These are phyloP conservation scores for Gynochthodes officinalis DNA, from an alignment of 257 asterid species.

Conservation along the genomic window DNA sequence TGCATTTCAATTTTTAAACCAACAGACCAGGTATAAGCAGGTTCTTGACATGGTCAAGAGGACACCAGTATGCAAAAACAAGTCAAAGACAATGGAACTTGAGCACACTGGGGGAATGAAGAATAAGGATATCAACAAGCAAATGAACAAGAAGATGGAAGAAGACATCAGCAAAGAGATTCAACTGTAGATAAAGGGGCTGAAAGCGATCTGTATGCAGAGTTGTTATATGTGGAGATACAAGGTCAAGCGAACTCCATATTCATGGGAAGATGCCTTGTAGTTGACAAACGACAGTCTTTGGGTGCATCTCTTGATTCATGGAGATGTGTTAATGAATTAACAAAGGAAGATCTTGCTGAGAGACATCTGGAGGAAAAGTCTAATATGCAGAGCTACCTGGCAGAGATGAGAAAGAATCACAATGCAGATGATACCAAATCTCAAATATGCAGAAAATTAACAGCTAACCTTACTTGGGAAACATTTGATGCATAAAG, in stretches of 20 bases:
- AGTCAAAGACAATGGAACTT: conserved; percentile 79
- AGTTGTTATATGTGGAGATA: conserved; percentile 85
- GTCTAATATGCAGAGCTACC: too few relatives aligned
- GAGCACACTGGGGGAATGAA: conserved; percentile 82
- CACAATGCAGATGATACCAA: background rate
- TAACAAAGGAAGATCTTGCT: too few relatives aligned
- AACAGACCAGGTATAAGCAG: conserved; percentile 86
- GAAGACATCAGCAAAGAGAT: too few relatives aligned
- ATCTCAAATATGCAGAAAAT: too few relatives aligned
- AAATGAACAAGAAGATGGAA: conserved; percentile 43
- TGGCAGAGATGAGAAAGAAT: background rate
- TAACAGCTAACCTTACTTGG: too few relatives aligned
- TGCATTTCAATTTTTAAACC: conserved; percentile 80
- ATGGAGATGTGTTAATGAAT: conserved; percentile 32
- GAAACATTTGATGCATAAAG: too few relatives aligned
- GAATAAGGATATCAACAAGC: conserved; percentile 72
- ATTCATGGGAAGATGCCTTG: conserved; percentile 82
- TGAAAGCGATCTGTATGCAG: too few relatives aligned
- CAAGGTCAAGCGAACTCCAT: conserved; percentile 63
- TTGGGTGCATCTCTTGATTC: conserved; percentile 55
- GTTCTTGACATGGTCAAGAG: conserved; percentile 89
- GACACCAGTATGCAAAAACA: conserved; percentile 85
- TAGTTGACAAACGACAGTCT: conserved; percentile 65
- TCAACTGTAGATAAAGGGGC: too few relatives aligned
- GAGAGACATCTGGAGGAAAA: too few relatives aligned